Percentiles rank a stretch among this genome's conserved stretches.
Conservation (phyloP, 2,329 filamentous ascomycete species). For the Pseudogymnoascus sp. region DNA sequence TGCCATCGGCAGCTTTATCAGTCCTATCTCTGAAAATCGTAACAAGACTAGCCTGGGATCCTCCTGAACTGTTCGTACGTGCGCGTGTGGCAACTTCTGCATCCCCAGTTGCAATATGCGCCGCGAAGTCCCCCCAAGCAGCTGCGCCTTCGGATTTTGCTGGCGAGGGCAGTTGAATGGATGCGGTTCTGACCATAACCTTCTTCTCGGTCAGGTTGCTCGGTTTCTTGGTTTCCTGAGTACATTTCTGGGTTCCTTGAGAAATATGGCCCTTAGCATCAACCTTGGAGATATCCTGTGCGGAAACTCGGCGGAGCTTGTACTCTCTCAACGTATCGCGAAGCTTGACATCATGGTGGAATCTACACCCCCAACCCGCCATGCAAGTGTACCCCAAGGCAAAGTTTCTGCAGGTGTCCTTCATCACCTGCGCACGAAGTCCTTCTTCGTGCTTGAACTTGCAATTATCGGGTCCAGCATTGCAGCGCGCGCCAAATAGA, state of each 20-base stretch:
- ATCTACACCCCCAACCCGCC: background rate
- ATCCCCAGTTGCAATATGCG: background rate
- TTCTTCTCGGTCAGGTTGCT: conserved; percentile 27
- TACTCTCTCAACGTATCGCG: background rate
- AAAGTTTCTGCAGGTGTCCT: background rate
- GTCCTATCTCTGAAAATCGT: background rate
- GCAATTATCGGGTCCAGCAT: background rate
- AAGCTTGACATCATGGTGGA: background rate
- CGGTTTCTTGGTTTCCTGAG: background rate
- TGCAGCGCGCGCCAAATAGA: background rate
- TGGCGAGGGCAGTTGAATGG: conserved; percentile 20
- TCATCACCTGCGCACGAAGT: background rate
- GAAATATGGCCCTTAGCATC: background rate
- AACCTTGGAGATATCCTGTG: background rate
- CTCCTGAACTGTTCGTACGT: background rate
- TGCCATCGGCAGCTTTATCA: background rate
- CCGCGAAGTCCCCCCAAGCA: background rate
- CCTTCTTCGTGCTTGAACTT: background rate
- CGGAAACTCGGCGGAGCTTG: background rate
- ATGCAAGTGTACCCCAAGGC: background rate
- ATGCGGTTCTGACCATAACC: conserved; percentile 36
- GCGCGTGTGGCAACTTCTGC: background rate
- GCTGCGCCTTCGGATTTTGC: conserved; percentile 15
- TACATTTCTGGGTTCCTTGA: background rate
- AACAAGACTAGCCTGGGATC: background rate